Evolutionary conservation across 192 early-diverging fungal genomes (phyloP).

Genomic region (Coemansia sp.): DNA sequence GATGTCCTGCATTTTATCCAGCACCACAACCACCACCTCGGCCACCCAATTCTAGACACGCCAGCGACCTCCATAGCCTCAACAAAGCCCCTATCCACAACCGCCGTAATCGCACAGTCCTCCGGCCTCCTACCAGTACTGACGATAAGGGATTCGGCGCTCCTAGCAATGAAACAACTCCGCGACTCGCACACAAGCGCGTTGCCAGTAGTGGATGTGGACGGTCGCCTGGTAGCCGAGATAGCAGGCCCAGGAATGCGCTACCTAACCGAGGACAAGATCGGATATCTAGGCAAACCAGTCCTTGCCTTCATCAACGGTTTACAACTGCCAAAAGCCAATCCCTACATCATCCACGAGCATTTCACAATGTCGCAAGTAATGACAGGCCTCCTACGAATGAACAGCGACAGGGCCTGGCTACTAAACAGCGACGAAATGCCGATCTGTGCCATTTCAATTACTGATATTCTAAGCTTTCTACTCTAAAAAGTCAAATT

Average conservation of each 20-base stretch:
- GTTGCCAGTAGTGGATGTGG: slow-evolving; percentile 45
- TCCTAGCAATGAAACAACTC: slow-evolving; percentile 28
- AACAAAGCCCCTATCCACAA: not conserved
- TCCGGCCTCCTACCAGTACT: not conserved
- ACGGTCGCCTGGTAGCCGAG: slow-evolving; percentile 43
- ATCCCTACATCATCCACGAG: slow-evolving; percentile 39
- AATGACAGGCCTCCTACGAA: slow-evolving; percentile 45
- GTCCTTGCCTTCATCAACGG: slow-evolving; percentile 51
- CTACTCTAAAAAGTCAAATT: slow-evolving; percentile 21
- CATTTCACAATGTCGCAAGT: slow-evolving; percentile 47
- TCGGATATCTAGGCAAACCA: slow-evolving; percentile 43
- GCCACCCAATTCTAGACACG: slow-evolving; percentile 12
- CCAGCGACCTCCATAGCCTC: not conserved
- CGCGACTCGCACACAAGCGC: slow-evolving; percentile 39
- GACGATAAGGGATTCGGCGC: slow-evolving; percentile 41
- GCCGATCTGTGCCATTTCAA: slow-evolving; percentile 42
- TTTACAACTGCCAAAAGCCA: slow-evolving; percentile 13
- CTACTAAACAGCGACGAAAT: slow-evolving; percentile 34
- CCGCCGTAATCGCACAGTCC: not conserved
- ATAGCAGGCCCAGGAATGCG: slow-evolving; percentile 39
- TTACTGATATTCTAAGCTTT: slow-evolving; percentile 42
- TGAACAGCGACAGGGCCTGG: slow-evolving; percentile 51
- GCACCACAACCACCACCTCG: slow-evolving; percentile 52
- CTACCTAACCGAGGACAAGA: slow-evolving; percentile 13
- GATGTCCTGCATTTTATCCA: slow-evolving; percentile 52